A percentile compares a stretch with the other conserved stretches of the same genome.
Conservation (phyloP, 2,329 filamentous ascomycete species). For the Pseudomassariella vexata region DNA sequence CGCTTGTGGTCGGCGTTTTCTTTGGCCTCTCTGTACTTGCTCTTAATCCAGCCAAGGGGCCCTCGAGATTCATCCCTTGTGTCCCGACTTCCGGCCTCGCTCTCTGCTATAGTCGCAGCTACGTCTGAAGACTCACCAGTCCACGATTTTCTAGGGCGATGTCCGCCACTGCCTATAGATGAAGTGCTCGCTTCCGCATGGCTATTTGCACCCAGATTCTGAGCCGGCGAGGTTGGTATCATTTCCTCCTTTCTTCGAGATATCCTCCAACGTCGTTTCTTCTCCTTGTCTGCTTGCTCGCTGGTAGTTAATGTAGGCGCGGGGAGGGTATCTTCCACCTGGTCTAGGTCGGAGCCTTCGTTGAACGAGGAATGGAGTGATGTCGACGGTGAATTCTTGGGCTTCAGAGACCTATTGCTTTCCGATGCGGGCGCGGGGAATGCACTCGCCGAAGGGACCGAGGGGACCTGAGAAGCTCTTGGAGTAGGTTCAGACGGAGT, state of each 20-base stretch:
- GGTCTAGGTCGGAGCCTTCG: constrained; percentile 76
- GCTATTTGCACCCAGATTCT: constrained; percentile 53
- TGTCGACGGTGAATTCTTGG: constrained; percentile 66
- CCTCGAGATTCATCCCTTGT: constrained; percentile 43
- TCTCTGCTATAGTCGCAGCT: constrained; percentile 31
- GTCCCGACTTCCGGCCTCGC: constrained; percentile 31
- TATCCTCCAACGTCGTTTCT: constrained; percentile 67
- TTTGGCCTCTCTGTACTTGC: constrained; percentile 55
- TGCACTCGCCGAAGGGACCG: constrained; percentile 32
- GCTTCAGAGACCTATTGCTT: constrained; percentile 47
- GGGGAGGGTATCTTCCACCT: constrained; percentile 50
- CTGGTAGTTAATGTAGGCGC: constrained; percentile 11
- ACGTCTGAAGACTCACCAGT: constrained; percentile 46
- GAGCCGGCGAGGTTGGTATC: constrained; percentile 36
- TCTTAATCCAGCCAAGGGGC: constrained; percentile 53
- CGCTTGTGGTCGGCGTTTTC: constrained; percentile 49
- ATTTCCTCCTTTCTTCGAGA: constrained; percentile 60
- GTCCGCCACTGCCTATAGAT: constrained; percentile 59
- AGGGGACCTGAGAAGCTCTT: constrained; percentile 38
- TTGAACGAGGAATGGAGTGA: constrained; percentile 75
- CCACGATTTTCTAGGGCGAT: constrained; percentile 42
- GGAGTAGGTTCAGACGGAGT: constrained; percentile 40
- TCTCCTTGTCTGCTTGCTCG: constrained; percentile 56
- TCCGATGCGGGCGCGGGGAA: constrained; percentile 30
- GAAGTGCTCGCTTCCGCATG: constrained; percentile 62